A percentile compares a stretch with the other conserved stretches of the same genome.
phyloP scores from a whole-genome alignment of 1,139 yeast genomes.

The Petasospora fabianii region DNA sequence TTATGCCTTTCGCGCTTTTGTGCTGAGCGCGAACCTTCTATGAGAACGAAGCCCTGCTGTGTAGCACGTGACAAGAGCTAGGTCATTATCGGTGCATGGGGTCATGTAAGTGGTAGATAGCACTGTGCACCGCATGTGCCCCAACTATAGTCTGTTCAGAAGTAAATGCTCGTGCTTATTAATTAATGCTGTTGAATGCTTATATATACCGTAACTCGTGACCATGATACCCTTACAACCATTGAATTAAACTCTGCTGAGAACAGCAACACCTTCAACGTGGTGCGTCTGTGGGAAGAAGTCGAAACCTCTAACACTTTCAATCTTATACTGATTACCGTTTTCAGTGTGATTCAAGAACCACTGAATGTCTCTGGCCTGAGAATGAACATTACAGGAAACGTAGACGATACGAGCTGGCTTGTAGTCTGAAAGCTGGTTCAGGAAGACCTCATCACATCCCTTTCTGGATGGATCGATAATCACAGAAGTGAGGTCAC shows the following conservation, averaged over 20 bases:
- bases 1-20: constrained; percentile 1
- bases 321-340: constrained; percentile 63
- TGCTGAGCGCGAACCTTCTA: constrained; percentile 1
- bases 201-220: constrained; percentile 1
- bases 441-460: constrained; percentile 82
- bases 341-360: constrained; percentile 64
- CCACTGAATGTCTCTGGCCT: constrained; percentile 89
- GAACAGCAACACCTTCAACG: constrained; percentile 88
- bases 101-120: too few relatives aligned
- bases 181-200: background rate
- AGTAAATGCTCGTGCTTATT: background rate
- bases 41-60: background rate
- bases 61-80: constrained; percentile 2
- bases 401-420: constrained; percentile 90
- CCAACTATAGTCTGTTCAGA: too few relatives aligned
- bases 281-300: constrained; percentile 98
- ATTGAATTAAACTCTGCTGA: constrained; percentile 38
- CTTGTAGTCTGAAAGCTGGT: constrained; percentile 75
- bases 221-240: too few relatives aligned
- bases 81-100: too few relatives aligned
- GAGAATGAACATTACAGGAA: constrained; percentile 96
- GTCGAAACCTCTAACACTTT: constrained; percentile 88
- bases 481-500: constrained; percentile 77
- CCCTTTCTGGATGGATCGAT: constrained; percentile 98
- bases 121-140: too few relatives aligned